Percentiles rank a stretch among this genome's conserved stretches.
Evolutionary conservation across 139 green algal genomes (phyloP).

Genomic region (Chlamydomonas incerta): DNA sequence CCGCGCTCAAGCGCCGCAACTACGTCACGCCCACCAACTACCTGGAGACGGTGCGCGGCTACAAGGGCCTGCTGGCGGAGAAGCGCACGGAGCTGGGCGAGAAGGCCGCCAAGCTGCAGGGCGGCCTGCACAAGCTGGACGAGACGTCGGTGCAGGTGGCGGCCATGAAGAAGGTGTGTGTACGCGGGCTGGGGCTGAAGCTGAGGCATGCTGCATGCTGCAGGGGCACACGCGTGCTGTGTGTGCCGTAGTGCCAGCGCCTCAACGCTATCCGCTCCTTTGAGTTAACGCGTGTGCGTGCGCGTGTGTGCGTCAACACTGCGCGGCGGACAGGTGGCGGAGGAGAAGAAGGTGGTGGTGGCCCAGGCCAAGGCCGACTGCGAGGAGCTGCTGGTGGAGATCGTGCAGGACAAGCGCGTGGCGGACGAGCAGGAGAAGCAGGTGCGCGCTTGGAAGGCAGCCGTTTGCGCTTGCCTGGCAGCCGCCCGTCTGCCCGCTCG

Average conservation of each 20-base stretch:
- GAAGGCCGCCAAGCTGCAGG: slow-evolving; percentile 78
- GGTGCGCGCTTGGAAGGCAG: too few species aligned
- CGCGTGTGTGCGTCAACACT: too few species aligned
- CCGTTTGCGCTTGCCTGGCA: too few species aligned
- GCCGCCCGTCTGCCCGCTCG: too few species aligned
- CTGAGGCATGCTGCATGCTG: too few species aligned
- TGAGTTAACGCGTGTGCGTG: too few species aligned
- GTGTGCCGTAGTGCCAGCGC: too few species aligned
- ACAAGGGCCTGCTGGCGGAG: slow-evolving; percentile 75
- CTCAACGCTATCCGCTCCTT: too few species aligned
- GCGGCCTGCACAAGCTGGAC: slow-evolving; percentile 85
- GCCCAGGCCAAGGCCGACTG: slow-evolving; percentile 85
- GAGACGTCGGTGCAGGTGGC: slow-evolving; percentile 81
- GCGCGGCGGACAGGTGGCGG: slow-evolving; percentile 46
- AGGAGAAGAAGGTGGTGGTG: slow-evolving; percentile 85
- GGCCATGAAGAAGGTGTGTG: slow-evolving; percentile 73
- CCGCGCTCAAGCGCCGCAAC: slow-evolving; percentile 75
- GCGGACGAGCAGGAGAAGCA: slow-evolving; percentile 91
- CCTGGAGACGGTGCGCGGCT: slow-evolving; percentile 82
- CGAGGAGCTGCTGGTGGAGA: slow-evolving; percentile 91
- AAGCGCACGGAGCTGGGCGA: slow-evolving; percentile 75
- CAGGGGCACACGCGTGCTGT: too few species aligned
- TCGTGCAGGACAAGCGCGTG: slow-evolving; percentile 90
- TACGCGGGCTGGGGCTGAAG: too few species aligned
- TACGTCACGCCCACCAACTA: slow-evolving; percentile 90